phyloP scores from a whole-genome alignment of 768 basidiomycete genomes.

The Suillus bovinus region DNA sequence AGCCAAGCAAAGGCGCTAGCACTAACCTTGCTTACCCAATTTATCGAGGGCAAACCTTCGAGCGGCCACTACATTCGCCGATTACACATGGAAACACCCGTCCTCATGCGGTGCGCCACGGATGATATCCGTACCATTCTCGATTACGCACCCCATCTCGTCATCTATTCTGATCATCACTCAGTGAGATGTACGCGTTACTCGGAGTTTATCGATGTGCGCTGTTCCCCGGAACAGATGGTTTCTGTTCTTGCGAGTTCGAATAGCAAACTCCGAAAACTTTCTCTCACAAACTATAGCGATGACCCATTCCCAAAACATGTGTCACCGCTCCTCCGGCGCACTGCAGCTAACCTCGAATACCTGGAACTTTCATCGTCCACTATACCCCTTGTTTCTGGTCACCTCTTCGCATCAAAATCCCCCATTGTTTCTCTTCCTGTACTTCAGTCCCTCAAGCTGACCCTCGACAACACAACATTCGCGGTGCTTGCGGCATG shows the following conservation, averaged over 20 bases:
- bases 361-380: constrained; percentile 69
- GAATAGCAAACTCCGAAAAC: constrained; percentile 50
- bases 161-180: constrained; percentile 63
- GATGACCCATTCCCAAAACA: constrained; percentile 57
- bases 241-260: constrained; percentile 59
- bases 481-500: constrained; percentile 66
- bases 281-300: constrained; percentile 76
- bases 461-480: constrained; percentile 70
- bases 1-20: constrained; percentile 50
- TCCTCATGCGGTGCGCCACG: constrained; percentile 62
- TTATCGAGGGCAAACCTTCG: constrained; percentile 36
- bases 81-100: constrained; percentile 69
- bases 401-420: constrained; percentile 20
- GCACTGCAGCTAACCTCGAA: constrained; percentile 55
- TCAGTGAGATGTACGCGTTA: constrained; percentile 59
- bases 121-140: constrained; percentile 68
- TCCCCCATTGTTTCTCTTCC: constrained; percentile 46
- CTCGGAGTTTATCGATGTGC: constrained; percentile 43
- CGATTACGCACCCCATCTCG: constrained; percentile 59
- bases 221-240: constrained; percentile 55
- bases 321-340: constrained; percentile 53
- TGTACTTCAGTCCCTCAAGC: constrained; percentile 64
- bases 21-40: constrained; percentile 42
- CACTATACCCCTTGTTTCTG: constrained; percentile 44
- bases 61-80: constrained; percentile 57